Conservation (phyloP, 2,329 filamentous ascomycete species). For the Leptographium radiaticola region DNA sequence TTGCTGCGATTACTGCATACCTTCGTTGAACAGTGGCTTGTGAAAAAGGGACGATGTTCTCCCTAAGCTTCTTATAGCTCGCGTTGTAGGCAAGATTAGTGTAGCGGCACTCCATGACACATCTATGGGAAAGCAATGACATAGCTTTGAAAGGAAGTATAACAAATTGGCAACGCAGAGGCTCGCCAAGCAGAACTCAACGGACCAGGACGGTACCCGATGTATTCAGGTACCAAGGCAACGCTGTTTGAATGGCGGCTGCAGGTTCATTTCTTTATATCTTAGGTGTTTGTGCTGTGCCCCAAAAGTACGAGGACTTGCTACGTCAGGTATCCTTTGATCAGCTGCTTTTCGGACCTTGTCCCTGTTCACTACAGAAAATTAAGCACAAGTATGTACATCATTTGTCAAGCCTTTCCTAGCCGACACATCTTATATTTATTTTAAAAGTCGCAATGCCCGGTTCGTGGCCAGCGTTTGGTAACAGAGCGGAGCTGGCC, state of each 20-base stretch:
- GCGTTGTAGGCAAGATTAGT: too few relatives aligned
- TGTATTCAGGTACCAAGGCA: slow-evolving; percentile 54
- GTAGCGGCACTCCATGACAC: too few relatives aligned
- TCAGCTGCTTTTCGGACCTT: slow-evolving; percentile 22
- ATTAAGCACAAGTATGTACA: slow-evolving; percentile 11
- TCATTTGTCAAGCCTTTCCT: neutral
- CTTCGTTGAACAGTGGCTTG: too few relatives aligned
- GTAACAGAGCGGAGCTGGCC: too few relatives aligned
- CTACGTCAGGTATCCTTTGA: slow-evolving; percentile 11
- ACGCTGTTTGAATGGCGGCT: slow-evolving; percentile 53
- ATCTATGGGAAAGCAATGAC: too few relatives aligned
- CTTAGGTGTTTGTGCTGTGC: slow-evolving; percentile 14
- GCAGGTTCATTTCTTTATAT: slow-evolving; percentile 49
- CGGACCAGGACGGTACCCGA: slow-evolving; percentile 48
- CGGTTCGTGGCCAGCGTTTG: slow-evolving; percentile 48
- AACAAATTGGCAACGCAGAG: slow-evolving; percentile 34
- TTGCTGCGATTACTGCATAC: too few relatives aligned
- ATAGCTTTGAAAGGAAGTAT: too few relatives aligned
- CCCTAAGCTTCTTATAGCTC: too few relatives aligned
- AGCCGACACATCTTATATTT: neutral
- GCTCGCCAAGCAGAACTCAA: slow-evolving; percentile 32
- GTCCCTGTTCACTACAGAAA: slow-evolving; percentile 43
- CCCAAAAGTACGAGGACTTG: neutral
- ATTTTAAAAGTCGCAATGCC: slow-evolving; percentile 28
- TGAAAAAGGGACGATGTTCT: too few relatives aligned